Evolutionary conservation across 495 filamentous ascomycete species (phyloP), one percentile per base, ranked within the genome.

Genomic region (Penicillium samsonianum): DNA sequence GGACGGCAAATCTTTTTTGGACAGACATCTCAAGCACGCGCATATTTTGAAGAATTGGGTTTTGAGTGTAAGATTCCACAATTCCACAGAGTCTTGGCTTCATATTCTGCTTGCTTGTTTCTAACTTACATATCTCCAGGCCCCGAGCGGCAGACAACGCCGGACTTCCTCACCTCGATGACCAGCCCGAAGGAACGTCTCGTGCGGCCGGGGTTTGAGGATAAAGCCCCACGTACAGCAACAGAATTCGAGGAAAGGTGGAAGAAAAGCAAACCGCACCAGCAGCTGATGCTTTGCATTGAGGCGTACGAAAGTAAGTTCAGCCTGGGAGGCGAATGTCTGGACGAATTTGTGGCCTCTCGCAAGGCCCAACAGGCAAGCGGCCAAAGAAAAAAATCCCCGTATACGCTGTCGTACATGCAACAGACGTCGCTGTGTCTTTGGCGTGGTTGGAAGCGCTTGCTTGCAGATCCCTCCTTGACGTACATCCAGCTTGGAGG

Each of bases 81-180:
- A 16, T 1, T n/a, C n/a, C n/a, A n/a, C n/a, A n/a, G n/a, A n/a
- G 6, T 40, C 37, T 11, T 40, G 37, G 14, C n/a, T 6, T 11
- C 12, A 38, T 14, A 11, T 38, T 38, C 10, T 38, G 37, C 37
- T 16, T 38, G 10, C 14, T 40, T 40, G 10, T 40, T 16, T 0
- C 37, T 40, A n/a, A 40, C 37, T 1, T 16, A 11, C 12, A 40
- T n/a, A 40, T 40, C 37, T 0, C 37, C 10, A 40, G 37, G 55
- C 19, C 47, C 55, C 11, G 19, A 28, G 20, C 30, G 50, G 5
- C 42, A 75, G 75, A 89, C 74, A 0, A 86, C 81, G 2, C 77
- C 84, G 26, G 88, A 90, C 63, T 90, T 89, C 63, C 72, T 90
- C 0, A 90, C 87, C 0, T 87, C 84, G 5, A 76, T 90, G 63